phyloP scores from a whole-genome alignment of 371 early-diverging fungal species.

The Mucor plumbeus region DNA sequence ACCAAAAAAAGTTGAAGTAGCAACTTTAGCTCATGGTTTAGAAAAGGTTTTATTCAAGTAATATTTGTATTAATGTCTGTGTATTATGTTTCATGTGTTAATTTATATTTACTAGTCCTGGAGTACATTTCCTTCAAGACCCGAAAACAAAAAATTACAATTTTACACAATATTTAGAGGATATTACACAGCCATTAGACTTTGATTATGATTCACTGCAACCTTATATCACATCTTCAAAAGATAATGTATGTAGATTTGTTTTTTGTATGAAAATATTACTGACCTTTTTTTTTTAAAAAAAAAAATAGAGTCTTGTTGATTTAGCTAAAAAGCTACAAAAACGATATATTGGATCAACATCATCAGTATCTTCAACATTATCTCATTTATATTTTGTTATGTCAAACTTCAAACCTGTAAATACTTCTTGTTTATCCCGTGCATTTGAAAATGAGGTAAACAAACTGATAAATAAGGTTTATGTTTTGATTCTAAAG shows the following conservation, averaged over 20 bases:
- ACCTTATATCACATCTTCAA: conserved; percentile 82
- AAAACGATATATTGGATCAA: conserved; percentile 79
- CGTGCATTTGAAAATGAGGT: conserved; percentile 62
- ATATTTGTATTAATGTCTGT: conserved; percentile 4
- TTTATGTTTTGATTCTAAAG: background rate
- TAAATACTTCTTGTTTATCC: conserved; percentile 69
- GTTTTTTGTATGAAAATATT: background rate
- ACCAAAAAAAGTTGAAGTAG: conserved; percentile 24
- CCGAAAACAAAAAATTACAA: conserved; percentile 79
- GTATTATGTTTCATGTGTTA: background rate
- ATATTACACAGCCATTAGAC: conserved; percentile 77
- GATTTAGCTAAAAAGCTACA: conserved; percentile 50
- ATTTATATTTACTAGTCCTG: conserved; percentile 60
- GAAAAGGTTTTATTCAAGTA: conserved; percentile 85
- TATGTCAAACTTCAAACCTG: conserved; percentile 69
- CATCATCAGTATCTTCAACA: conserved; percentile 83
- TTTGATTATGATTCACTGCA: conserved; percentile 81
- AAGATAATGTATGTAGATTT: conserved; percentile 59
- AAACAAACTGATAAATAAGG: conserved; percentile 13
- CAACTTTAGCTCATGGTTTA: conserved; percentile 76
- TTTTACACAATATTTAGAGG: conserved; percentile 77
- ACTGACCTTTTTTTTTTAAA: too few relatives aligned
- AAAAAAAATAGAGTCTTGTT: conserved; percentile 42
- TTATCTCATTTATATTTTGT: conserved; percentile 83
- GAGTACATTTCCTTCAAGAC: conserved; percentile 86